Conservation (phyloP, 1,284 basidiomycete genomes). For the Rhizoctonia solani region DNA sequence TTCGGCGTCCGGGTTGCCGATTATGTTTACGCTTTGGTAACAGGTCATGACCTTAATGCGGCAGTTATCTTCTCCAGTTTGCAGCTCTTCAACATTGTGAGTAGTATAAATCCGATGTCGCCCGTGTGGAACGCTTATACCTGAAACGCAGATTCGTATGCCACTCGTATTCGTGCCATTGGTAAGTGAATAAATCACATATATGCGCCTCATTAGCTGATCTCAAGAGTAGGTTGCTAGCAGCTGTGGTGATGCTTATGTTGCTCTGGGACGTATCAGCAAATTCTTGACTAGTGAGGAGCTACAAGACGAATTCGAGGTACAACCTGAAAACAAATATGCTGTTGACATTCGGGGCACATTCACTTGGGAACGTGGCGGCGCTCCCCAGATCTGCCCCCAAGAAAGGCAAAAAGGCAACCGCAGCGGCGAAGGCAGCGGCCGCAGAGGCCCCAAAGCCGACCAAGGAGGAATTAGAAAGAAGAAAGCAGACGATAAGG, state of each 20-base stretch:
- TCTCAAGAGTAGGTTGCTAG: not conserved
- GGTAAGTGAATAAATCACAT: not conserved
- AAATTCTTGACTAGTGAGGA: constrained; percentile 69
- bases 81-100: constrained; percentile 69
- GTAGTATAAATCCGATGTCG: constrained; percentile 39
- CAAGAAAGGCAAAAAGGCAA: constrained; percentile 42
- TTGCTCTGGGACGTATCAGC: constrained; percentile 63
- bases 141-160: constrained; percentile 18
- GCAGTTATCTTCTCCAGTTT: constrained; percentile 75
- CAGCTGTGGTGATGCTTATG: constrained; percentile 57
- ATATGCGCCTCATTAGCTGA: not conserved
- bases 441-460: constrained; percentile 21
- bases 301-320: constrained; percentile 55
- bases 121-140: not conserved
- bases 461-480: constrained; percentile 35
- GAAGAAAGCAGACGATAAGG: constrained; percentile 36
- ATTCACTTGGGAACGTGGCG: constrained; percentile 68
- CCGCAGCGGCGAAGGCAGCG: constrained; percentile 36
- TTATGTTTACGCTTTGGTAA: constrained; percentile 56
- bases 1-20: too few species aligned
- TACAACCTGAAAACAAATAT: constrained; percentile 48
- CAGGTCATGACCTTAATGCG: constrained; percentile 65
- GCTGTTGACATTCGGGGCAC: constrained; percentile 65
- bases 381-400: constrained; percentile 29
- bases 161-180: constrained; percentile 31